Evolutionary conservation across 768 basidiomycete genomes (phyloP), one percentile per base, ranked within the genome.

Genomic region (Tulasnella sp.): DNA sequence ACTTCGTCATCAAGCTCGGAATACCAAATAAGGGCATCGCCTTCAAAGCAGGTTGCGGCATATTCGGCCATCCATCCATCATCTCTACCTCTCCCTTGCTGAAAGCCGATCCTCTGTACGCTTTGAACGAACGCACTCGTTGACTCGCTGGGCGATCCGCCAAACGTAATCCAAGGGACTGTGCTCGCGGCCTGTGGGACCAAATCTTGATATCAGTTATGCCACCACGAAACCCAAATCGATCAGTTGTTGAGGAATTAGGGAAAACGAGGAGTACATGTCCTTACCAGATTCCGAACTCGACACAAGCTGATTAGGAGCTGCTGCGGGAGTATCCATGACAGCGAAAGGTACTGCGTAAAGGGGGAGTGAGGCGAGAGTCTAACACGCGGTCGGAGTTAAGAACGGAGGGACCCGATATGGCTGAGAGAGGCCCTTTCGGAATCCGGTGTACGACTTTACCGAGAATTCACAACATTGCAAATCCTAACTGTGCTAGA

Each of bases 1-100:
- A 39, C n/a, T 12, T 76, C 75, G 18, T 56, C 52, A 42, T 76
- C 52, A 16, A 76, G 75, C 4, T 46, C 24, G 8, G 34, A 0
- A 36, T 76, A 76, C 75, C 75, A 76, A 0, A 4, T 27, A 21
- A 76, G 75, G 5, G 75, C 75, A 6, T 76, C 75, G 8, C 38
- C 44, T 10, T 46, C 42, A 21, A 76, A 76, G 75, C 75, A 76
- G 27, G 42, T 31, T 27, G 75, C 48, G 34, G 75, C 75, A 38
- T 76, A 76, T 16, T 46, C 42, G 1, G 75, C 75, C 19, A 48
- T 48, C 75, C 75, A 76, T 31, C 24, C 42, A 24, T 56, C 52
- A 24, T 76, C 42, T n/a, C 38, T 14, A 1, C 12, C n/a, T 14
- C 38, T 36, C 12, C 38, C n/a, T 46, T 74, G 31, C 24, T 27